phyloP scores from a whole-genome alignment of 2,329 filamentous ascomycete species.

The Fusarium tupiense region DNA sequence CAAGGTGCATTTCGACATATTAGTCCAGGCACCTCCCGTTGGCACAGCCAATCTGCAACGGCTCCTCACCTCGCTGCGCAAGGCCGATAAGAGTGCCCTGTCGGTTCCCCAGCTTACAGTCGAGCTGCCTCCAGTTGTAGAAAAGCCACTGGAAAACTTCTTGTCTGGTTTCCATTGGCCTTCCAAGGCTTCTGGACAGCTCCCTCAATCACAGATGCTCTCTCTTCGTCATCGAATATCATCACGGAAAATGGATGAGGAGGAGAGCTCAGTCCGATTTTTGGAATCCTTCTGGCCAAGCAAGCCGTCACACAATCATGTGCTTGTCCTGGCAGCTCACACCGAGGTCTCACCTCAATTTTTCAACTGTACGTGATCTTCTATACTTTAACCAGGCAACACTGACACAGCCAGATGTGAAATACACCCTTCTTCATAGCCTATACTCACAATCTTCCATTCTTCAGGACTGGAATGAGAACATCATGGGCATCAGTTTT shows the following conservation, averaged over 20 bases:
- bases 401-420: slow-evolving; percentile 65
- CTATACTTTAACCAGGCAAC: neutral
- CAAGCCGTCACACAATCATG: slow-evolving; percentile 71
- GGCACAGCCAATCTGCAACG: slow-evolving; percentile 80
- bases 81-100: slow-evolving; percentile 79
- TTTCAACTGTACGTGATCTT: slow-evolving; percentile 71
- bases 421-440: slow-evolving; percentile 81
- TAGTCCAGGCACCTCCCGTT: slow-evolving; percentile 78
- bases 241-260: slow-evolving; percentile 65
- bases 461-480: slow-evolving; percentile 57
- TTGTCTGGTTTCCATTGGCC: slow-evolving; percentile 76
- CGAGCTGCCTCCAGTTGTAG: slow-evolving; percentile 79
- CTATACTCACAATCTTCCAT: slow-evolving; percentile 69
- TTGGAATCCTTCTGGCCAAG: slow-evolving; percentile 89
- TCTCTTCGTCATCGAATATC: slow-evolving; percentile 80
- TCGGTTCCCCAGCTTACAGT: slow-evolving; percentile 80
- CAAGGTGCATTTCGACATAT: slow-evolving; percentile 78
- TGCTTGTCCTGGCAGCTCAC: slow-evolving; percentile 86
- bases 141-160: slow-evolving; percentile 70
- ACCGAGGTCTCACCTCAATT: slow-evolving; percentile 82
- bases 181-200: slow-evolving; percentile 51
- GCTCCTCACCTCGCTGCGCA: slow-evolving; percentile 78
- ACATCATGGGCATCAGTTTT: slow-evolving; percentile 82
- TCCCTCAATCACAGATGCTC: slow-evolving; percentile 62
- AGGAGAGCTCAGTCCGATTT: slow-evolving; percentile 78